Base-by-base conservation (phyloP, 805 yeast genomes). In the Osmozyma mogii region DNA sequence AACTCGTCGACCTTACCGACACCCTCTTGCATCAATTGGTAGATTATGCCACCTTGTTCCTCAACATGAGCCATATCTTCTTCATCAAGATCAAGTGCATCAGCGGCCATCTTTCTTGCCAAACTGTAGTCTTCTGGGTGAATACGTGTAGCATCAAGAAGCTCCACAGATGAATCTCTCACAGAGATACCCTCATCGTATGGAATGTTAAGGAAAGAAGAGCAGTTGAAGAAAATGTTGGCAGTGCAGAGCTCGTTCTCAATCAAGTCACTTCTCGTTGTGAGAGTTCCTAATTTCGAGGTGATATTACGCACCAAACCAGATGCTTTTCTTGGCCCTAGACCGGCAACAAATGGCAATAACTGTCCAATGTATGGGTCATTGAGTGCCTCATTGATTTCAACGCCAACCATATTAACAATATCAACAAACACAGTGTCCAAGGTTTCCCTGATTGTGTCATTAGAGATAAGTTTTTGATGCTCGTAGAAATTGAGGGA, bases 71-170 rank as follows among this genome's bases (percentile, higher is more conserved):
- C 80, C 47, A 84, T 67, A 41, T 87, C 95, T 54, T 89, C 97
- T 47, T 94, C 98, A 45, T 87, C 96, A 40, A 88, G 70, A 52
- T 89, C 98, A 41, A 92, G 68, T 2, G 98, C 97, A 63, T 92
- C 98, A 2, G 95, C 92, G 6, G 96, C 97, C 88, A 92, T 92
- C 54, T 92, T 92, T 29, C 92, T 75, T 3, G 96, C 97, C 43
- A 92, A 68, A 40, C 84, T 95, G 53, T 92, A 92, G 58, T 92
- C 99, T 56, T 92, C 97, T 6, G 97, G 97, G 47, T 92, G 99
- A 27, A 92, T 87, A 60, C 98, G 74, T 0, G 98, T 92, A 29
- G 92, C 88, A 54, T 92, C 99, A 43, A 92, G 68, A 24, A 81
- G 65, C 47, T 89, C 96, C 20, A 80, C 71, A 16, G 78, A 75